Base-by-base conservation (phyloP, 2,329 filamentous ascomycete species). In the Chrysosporium keratinophilum region DNA sequence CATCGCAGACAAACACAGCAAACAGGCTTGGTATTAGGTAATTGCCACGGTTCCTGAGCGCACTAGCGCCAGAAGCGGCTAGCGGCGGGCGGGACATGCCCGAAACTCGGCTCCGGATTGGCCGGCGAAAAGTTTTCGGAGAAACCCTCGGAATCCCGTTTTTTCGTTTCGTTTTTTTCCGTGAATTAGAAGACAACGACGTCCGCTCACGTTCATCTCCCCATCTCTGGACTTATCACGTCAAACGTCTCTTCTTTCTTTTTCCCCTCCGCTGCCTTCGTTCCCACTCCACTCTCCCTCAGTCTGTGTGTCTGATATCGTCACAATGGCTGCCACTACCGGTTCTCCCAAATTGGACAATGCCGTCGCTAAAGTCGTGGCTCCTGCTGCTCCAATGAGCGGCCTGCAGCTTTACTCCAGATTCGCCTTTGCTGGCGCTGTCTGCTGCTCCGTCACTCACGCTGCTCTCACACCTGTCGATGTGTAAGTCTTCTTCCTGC, bases 391-490 rank as follows among this genome's bases (percentile, higher is more conserved):
- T 23, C 52, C 55, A 42, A 44, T 58, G 56, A 58, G 52, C 63
- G 82, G 83, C 59, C 46, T 89, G 63, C 77, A 72, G 57, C 87
- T 98, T 66, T 97, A 97, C 84, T 87, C 88, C 67, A 83, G 88
- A 76, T 96, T 96, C 78, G 91, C 93, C 76, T 86, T 98, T 67
- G 90, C 93, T 67, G 93, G 93, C 77, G 93, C 93, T 66, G 78
- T 97, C 79, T 96, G 93, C 84, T 98, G 93, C 77, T 93, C 90
- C 66, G 78, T 97, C 77, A 98, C 93, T 70, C 93, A 98, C 82
- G 93, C 91, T 75, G 86, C 81, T 69, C 84, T 97, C 67, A 98
- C 93, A 64, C 93, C 93, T 70, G 89, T 98, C 74, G 93, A 98
- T 87, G 93, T 98, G 91, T 97, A 93, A 75, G 91, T 87, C n/a